A percentile compares a stretch with the other conserved stretches of the same genome.
These are phyloP conservation scores for Gonium pectorale DNA, from an alignment of 139 green algal species.

Conservation along the genomic window DNA sequence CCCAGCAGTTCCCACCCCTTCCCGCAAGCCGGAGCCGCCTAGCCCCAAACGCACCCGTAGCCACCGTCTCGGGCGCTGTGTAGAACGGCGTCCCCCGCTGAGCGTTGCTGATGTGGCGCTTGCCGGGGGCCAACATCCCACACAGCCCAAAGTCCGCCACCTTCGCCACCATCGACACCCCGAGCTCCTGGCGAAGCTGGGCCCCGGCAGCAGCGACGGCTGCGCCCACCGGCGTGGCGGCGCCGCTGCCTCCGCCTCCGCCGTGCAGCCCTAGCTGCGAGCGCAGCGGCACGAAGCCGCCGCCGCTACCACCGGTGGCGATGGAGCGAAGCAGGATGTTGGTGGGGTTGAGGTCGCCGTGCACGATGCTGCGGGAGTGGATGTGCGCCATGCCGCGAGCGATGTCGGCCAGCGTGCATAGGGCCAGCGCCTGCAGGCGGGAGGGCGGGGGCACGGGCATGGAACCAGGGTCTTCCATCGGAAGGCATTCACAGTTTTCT, in stretches of 20 bases:
- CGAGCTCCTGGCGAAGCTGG: conserved; percentile 5
- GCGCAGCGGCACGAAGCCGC: background rate
- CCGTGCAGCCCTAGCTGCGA: background rate
- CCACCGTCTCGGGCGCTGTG: conserved; percentile 41
- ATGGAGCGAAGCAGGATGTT: conserved; percentile 49
- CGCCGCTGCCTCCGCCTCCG: background rate
- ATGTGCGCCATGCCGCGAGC: conserved; percentile 57
- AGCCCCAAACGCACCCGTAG: background rate
- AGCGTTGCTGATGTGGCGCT: conserved; percentile 57
- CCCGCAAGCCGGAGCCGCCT: no score
- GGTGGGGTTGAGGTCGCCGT: conserved; percentile 58
- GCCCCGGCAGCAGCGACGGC: background rate
- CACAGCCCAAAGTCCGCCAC: conserved; percentile 60
- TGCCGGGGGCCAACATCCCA: conserved; percentile 43
- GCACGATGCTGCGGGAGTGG: conserved; percentile 50
- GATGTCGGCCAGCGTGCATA: conserved; percentile 46
- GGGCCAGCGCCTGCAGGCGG: conserved; percentile 23
- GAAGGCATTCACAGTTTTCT: no score
- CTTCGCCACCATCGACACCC: conserved; percentile 23
- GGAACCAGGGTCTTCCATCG: no score
- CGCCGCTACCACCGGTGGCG: background rate
- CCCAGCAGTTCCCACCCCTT: no score
- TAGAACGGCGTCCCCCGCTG: conserved; percentile 46
- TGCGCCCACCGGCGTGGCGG: background rate
- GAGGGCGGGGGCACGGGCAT: no score